These are phyloP conservation scores for Penicillium paxilli DNA, from an alignment of 495 filamentous ascomycete species.

Conservation along the genomic window DNA sequence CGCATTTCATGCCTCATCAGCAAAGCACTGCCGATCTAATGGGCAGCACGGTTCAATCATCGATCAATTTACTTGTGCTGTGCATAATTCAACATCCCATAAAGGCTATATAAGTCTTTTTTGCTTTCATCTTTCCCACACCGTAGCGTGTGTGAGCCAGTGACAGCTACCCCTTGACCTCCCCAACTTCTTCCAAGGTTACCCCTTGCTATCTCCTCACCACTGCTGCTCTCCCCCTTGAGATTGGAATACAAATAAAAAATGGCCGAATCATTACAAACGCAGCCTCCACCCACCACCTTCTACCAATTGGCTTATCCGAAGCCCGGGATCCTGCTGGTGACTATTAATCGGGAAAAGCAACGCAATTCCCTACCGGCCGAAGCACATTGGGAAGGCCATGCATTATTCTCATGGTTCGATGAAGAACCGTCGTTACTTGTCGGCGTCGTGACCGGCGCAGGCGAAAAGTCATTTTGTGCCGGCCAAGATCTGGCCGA, in stretches of 20 bases:
- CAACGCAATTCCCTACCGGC: conserved; percentile 43
- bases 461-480: conserved; percentile 51
- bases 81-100: background rate
- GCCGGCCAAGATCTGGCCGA: conserved; percentile 49
- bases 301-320: conserved; percentile 31
- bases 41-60: background rate
- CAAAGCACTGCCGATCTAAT: too few relatives aligned
- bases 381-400: conserved; percentile 45
- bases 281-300: conserved; percentile 16
- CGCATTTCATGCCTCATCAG: background rate
- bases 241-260: background rate
- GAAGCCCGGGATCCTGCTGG: conserved; percentile 30
- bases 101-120: background rate
- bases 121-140: background rate
- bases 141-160: background rate
- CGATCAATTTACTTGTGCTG: background rate
- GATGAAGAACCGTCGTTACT: conserved; percentile 49
- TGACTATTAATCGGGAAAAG: conserved; percentile 36
- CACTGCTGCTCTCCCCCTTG: too few relatives aligned
- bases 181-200: background rate
- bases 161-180: background rate
- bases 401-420: conserved; percentile 47
- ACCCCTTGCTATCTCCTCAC: too few relatives aligned
- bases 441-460: conserved; percentile 49
- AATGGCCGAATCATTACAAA: conserved; percentile 8